These are phyloP conservation scores for Magnaporthiopsis rhizophila DNA, from an alignment of 2,329 filamentous ascomycete genomes.

Conservation along the genomic window DNA sequence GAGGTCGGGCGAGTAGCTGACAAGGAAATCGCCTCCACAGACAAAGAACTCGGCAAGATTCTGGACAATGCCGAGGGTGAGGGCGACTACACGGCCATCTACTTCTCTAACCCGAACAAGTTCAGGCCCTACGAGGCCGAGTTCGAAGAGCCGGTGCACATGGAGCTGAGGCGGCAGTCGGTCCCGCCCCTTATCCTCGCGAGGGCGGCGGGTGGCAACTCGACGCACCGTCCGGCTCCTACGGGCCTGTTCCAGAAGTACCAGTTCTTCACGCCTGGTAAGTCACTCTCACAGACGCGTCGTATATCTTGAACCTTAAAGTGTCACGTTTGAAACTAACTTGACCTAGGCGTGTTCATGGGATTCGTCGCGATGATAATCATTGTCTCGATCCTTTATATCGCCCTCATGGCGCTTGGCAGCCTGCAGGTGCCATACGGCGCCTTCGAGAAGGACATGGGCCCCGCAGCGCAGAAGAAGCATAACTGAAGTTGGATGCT, in stretches of 20 bases:
- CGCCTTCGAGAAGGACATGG: slow-evolving; percentile 94
- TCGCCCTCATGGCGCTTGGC: slow-evolving; percentile 66
- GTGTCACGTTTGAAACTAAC: not conserved
- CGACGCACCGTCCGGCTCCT: not conserved
- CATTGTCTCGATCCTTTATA: slow-evolving; percentile 68
- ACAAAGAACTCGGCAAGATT: slow-evolving; percentile 42
- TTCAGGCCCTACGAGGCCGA: slow-evolving; percentile 54
- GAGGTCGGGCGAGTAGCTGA: not conserved
- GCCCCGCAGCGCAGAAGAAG: slow-evolving; percentile 82
- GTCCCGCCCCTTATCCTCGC: not conserved
- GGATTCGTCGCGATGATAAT: slow-evolving; percentile 63
- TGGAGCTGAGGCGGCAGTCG: slow-evolving; percentile 61
- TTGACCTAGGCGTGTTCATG: slow-evolving; percentile 73
- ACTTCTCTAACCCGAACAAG: slow-evolving; percentile 55
- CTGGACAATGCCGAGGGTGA: slow-evolving; percentile 29
- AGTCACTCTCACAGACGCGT: slow-evolving; percentile 38
- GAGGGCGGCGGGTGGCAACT: slow-evolving; percentile 3
- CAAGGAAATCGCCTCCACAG: slow-evolving; percentile 21
- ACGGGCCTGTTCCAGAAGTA: slow-evolving; percentile 74
- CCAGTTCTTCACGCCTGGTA: slow-evolving; percentile 73
- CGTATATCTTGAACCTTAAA: not conserved
- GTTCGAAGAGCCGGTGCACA: slow-evolving; percentile 55
- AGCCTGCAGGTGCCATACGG: slow-evolving; percentile 87
- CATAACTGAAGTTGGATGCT: slow-evolving; percentile 34
- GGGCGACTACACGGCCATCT: slow-evolving; percentile 65